phyloP scores from a whole-genome alignment of 495 filamentous ascomycete genomes.

The Penicillium psychrofluorescens region DNA sequence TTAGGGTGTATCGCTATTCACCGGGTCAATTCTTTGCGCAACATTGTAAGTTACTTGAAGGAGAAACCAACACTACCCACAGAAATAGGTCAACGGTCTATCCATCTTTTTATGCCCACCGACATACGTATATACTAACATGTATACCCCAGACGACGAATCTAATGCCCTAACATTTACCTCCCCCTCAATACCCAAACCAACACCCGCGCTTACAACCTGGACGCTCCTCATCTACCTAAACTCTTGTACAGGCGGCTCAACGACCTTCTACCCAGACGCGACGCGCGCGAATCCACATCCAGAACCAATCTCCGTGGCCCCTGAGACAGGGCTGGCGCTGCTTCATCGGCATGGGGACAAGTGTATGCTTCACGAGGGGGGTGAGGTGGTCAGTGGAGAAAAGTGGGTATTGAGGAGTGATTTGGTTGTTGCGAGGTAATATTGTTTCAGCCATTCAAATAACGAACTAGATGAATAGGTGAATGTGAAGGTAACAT shows the following conservation, averaged over 20 bases:
- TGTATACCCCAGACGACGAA: conserved; percentile 59
- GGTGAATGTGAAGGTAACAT: not conserved
- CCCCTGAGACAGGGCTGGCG: conserved; percentile 72
- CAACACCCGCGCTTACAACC: conserved; percentile 67
- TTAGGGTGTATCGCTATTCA: conserved; percentile 84
- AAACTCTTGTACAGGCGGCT: conserved; percentile 71
- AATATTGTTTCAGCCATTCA: conserved; percentile 1
- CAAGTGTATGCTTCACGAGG: conserved; percentile 86
- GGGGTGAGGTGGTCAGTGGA: conserved; percentile 65
- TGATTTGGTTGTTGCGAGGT: conserved; percentile 69
- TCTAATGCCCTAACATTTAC: conserved; percentile 59
- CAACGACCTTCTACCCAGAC: conserved; percentile 87
- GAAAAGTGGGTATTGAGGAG: conserved; percentile 93
- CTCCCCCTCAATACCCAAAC: conserved; percentile 21
- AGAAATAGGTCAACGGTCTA: not conserved
- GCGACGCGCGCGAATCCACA: conserved; percentile 43
- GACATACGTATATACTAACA: not conserved
- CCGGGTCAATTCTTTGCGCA: conserved; percentile 84
- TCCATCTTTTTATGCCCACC: not conserved
- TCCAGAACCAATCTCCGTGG: conserved; percentile 57
- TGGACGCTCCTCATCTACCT: conserved; percentile 92
- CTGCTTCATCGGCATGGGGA: conserved; percentile 85
- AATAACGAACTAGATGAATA: not conserved
- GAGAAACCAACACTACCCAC: not conserved
- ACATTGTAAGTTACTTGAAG: conserved; percentile 64